These are phyloP conservation scores for Fusarium praegraminearum DNA, from an alignment of 2,329 filamentous ascomycete species.

Conservation along the genomic window DNA sequence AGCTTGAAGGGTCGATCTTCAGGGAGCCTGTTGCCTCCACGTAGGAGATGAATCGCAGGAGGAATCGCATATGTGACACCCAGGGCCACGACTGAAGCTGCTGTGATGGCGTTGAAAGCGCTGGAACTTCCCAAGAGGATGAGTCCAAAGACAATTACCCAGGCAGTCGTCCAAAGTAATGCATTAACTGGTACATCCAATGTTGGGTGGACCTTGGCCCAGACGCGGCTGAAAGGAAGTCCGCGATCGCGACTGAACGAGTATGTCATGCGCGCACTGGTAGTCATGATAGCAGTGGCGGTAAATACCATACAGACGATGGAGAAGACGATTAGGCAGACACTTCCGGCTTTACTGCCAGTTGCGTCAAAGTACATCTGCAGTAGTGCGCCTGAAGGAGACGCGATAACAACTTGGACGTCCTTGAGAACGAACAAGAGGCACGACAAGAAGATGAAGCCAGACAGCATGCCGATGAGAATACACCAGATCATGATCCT, in stretches of 20 bases:
- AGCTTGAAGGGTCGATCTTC: constrained; percentile 57
- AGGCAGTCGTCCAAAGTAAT: constrained; percentile 68
- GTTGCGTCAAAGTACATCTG: constrained; percentile 76
- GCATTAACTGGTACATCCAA: constrained; percentile 77
- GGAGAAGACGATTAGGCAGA: constrained; percentile 75
- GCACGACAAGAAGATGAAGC: constrained; percentile 69
- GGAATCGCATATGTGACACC: constrained; percentile 81
- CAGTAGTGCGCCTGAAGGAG: constrained; percentile 68
- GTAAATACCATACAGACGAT: constrained; percentile 75
- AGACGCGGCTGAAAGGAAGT: constrained; percentile 71
- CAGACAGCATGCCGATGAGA: constrained; percentile 71
- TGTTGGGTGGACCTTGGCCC: constrained; percentile 69
- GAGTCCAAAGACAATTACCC: constrained; percentile 76
- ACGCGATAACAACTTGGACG: constrained; percentile 67
- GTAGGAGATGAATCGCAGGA: constrained; percentile 74
- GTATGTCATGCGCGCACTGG: constrained; percentile 74
- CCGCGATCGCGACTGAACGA: constrained; percentile 75
- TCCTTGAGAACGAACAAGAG: constrained; percentile 74
- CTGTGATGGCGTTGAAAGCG: constrained; percentile 79
- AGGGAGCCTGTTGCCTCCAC: constrained; percentile 75
- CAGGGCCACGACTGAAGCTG: constrained; percentile 78
- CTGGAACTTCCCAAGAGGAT: constrained; percentile 75
- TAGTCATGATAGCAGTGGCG: constrained; percentile 73
- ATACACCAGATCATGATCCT: constrained; percentile 76
- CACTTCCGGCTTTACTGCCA: constrained; percentile 69